Base-by-base conservation (phyloP, 495 filamentous ascomycete species). In the Cetradonia linearis region DNA sequence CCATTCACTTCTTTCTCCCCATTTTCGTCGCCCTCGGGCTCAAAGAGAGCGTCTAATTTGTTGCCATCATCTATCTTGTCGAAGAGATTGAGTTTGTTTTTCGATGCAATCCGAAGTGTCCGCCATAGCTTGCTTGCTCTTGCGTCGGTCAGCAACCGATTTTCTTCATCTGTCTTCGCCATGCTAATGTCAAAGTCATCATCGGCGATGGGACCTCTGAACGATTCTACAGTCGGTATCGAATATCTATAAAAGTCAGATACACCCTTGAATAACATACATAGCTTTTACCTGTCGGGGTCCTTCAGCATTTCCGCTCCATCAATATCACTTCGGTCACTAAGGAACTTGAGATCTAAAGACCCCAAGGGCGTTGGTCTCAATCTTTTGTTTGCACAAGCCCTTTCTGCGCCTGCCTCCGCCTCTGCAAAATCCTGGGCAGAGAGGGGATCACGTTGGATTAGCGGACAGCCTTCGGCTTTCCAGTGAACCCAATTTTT, bases 401-500 rank as follows among this genome's bases (percentile, higher is more conserved):
- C 73, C 68, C 83, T 86, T 58, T 73, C 75, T 6, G 84, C 85
- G 54, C 81, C 72, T 30, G 76, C 72, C 65, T 85, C 86, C 27
- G 88, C 85, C 48, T 81, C 78, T 55, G 80, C 68, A 68, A 88
- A 88, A 33, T 86, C 81, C 27, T 74, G 70, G 25, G 84, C 76
- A 4, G 83, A 77, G 36, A 96, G 71, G 7, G 88, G 76, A 18
- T 86, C 80, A 44, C 81, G 78, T 62, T 91, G 84, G 68, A 99
- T 96, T 25, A 83, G 78, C 33, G 88, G 90, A 70, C 93, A 97
- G 55, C 82, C 85, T 71, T 97, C 93, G 10, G 89, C 83, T 72
- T 99, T 99, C 93, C 93, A 99, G 52, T 88, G 86, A 46, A 91
- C 90, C 93, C 93, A 99, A 66, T 96, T 95, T 71, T 95, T 96